A percentile compares a stretch with the other conserved stretches of the same genome.
These are phyloP conservation scores for Bisporella sp. DNA, from an alignment of 2,329 filamentous ascomycete genomes.

Conservation along the genomic window DNA sequence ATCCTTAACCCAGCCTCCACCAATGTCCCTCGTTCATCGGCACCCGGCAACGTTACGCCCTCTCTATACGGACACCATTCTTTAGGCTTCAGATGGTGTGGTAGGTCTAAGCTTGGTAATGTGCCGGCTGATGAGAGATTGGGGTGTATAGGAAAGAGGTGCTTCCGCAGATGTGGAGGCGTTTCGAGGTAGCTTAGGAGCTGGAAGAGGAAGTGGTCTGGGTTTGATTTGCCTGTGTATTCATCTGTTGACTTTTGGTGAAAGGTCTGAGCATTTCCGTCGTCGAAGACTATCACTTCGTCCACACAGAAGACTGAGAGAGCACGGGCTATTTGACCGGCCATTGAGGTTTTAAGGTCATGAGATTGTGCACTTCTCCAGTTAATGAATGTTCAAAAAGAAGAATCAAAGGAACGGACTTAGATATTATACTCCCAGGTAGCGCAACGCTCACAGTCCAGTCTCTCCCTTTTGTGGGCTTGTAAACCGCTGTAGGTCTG, in stretches of 20 bases:
- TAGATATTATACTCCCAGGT: conserved; percentile 69
- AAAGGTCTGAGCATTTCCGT: conserved; percentile 40
- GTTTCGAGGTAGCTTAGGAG: conserved; percentile 77
- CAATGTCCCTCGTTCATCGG: conserved; percentile 38
- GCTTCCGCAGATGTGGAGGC: conserved; percentile 71
- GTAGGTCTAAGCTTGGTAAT: conserved; percentile 75
- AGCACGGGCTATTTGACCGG: conserved; percentile 72
- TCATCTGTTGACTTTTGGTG: conserved; percentile 36
- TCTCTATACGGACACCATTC: conserved; percentile 79
- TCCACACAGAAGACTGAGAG: conserved; percentile 79
- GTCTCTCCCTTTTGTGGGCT: conserved; percentile 52
- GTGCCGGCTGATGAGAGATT: conserved; percentile 69
- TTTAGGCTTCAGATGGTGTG: conserved; percentile 68
- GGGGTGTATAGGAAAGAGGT: conserved; percentile 70
- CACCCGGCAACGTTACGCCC: conserved; percentile 55
- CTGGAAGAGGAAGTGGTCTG: conserved; percentile 73
- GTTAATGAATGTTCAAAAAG: conserved; percentile 4
- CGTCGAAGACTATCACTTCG: conserved; percentile 77
- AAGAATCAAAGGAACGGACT: conserved; percentile 41
- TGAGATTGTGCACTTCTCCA: conserved; percentile 22
- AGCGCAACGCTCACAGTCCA: conserved; percentile 75
- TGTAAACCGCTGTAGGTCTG: conserved; percentile 64
- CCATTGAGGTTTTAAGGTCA: conserved; percentile 67
- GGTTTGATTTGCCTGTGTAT: conserved; percentile 64
- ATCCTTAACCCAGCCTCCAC: conserved; percentile 52